These are phyloP conservation scores for Hansfordia pulvinata DNA, from an alignment of 2,329 filamentous ascomycete species.

Conservation along the genomic window DNA sequence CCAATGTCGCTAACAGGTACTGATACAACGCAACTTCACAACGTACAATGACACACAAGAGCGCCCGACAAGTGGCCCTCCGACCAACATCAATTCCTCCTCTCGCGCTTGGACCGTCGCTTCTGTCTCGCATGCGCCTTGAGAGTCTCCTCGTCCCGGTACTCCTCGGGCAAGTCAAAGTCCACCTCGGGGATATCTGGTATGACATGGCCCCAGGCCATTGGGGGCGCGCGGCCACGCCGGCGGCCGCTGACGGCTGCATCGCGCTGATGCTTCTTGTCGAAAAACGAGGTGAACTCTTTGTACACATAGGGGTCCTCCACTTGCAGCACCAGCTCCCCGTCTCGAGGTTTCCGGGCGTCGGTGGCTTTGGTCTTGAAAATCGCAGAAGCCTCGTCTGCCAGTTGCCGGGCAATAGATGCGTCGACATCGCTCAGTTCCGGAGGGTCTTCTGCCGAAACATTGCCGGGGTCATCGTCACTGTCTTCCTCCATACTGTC, in stretches of 20 bases:
- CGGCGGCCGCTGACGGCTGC: slow-evolving; percentile 63
- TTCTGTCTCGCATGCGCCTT: slow-evolving; percentile 48
- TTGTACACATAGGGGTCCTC: slow-evolving; percentile 23
- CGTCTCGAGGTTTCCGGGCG: slow-evolving; percentile 6
- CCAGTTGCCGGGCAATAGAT: slow-evolving; percentile 60
- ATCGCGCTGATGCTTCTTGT: slow-evolving; percentile 66
- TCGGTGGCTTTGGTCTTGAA: slow-evolving; percentile 14
- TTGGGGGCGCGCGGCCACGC: slow-evolving; percentile 51
- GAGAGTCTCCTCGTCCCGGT: slow-evolving; percentile 39
- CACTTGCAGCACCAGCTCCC: slow-evolving; percentile 10
- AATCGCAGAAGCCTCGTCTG: slow-evolving; percentile 49
- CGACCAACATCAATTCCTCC: slow-evolving; percentile 24
- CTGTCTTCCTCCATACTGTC: slow-evolving; percentile 18
- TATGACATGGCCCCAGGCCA: slow-evolving; percentile 72
- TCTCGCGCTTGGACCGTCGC: slow-evolving; percentile 44
- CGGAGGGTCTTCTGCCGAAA: too few relatives aligned
- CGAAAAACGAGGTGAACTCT: slow-evolving; percentile 79
- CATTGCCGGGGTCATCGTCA: slow-evolving; percentile 36
- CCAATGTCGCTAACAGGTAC: too few relatives aligned
- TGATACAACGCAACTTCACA: too few relatives aligned
- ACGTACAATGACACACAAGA: too few relatives aligned
- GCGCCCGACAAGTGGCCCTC: too few relatives aligned
- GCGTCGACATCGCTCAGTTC: slow-evolving; percentile 60
- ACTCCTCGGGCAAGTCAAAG: slow-evolving; percentile 61
- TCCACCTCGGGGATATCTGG: slow-evolving; percentile 59